These are phyloP conservation scores for Myxozyma sirexii DNA, from an alignment of 805 yeast genomes.

Conservation along the genomic window DNA sequence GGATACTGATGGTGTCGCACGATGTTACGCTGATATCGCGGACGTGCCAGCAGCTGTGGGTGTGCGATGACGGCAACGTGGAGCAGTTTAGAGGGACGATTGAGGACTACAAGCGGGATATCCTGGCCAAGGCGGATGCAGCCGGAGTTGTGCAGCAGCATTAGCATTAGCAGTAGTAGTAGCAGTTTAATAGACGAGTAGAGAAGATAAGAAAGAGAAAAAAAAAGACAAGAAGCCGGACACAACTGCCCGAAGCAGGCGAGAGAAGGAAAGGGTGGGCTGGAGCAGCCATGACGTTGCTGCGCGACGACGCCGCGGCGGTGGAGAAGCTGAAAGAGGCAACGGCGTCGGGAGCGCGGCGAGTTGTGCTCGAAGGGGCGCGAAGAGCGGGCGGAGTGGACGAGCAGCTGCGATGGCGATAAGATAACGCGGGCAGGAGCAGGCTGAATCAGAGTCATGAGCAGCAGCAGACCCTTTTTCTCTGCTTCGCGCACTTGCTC, in stretches of 20 bases:
- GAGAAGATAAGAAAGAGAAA: neutral
- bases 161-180: constrained; percentile 40
- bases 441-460: no score
- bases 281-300: no score
- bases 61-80: constrained; percentile 83
- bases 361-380: no score
- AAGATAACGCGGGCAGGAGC: no score
- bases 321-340: no score
- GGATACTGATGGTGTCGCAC: constrained; percentile 96
- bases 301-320: no score
- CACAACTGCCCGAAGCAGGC: neutral
- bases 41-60: constrained; percentile 95
- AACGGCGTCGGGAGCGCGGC: no score
- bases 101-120: constrained; percentile 86
- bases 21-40: constrained; percentile 88
- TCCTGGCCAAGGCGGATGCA: constrained; percentile 71
- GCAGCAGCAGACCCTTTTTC: no score
- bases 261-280: neutral
- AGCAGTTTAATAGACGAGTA: neutral
- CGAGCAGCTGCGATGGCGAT: no score
- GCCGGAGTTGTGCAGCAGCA: constrained; percentile 93
- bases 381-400: no score
- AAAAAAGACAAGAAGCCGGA: neutral
- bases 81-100: constrained; percentile 78
- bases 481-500: no score